Evolutionary conservation across 257 asterid species (phyloP), one percentile per base, ranked within the genome.

Genomic region (Fraxinus pennsylvanica): DNA sequence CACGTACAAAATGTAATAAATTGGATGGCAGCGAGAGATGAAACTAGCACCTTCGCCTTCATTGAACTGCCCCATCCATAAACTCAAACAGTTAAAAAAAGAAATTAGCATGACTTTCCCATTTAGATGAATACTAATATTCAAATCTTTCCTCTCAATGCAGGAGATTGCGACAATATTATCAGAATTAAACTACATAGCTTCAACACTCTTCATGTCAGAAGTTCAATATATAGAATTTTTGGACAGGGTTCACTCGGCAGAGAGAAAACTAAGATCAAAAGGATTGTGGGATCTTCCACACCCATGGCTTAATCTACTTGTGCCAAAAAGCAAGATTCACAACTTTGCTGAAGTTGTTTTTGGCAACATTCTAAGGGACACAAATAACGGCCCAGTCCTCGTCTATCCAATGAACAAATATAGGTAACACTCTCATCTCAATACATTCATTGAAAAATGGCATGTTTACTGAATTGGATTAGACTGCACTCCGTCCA

Each of bases 221-320:
- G 88, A 94, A 82, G 90, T 85, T 76, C 71, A 97, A 17, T 94
- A 92, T 61, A 76, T 92, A 29, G 92, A 88, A 59, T 94, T 94
- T 88, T 72, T 94, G 87, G 99, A 94, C 85, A 86, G 99, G 75
- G 97, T 94, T 65, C 97, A 89, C 80, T 61, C 89, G 73, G 91
- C 96, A 17, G 97, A 94, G 81, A 67, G 82, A 27, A 85, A 83
- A 71, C 89, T 94, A 13, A 61, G 91, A 47, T 69, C 88, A 4
- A 92, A 87, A 76, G 99, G 97, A 36, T 79, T 94, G 9, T 94
- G 99, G 97, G 97, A 90, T 72, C 81, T 92, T 33, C 93, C 96
- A 71, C 99, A 94, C 80, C 99, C 99, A 78, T 94, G 99, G 99
- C 92, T 92, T 13, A 92, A 92, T 66, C 96, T 94, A 50, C 91